Base-by-base conservation (phyloP, 1,284 basidiomycete species). In the Ganoderma boninense region DNA sequence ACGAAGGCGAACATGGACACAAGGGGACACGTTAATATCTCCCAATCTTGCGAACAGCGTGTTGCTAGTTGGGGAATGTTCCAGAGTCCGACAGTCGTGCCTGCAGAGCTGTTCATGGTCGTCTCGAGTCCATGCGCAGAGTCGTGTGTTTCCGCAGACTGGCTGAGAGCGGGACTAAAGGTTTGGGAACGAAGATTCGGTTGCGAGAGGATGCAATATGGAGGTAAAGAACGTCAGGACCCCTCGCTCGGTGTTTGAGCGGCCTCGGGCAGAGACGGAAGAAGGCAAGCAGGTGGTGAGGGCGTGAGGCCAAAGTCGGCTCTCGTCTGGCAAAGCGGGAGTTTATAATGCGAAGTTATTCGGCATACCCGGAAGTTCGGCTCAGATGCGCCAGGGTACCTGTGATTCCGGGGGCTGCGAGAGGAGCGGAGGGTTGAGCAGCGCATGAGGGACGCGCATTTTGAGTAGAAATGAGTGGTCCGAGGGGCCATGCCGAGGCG, bases 81-180 rank as follows among this genome's bases (percentile, higher is more conserved):
- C 54, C 49, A 62, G 59, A 67, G 67, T 63, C 54, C 59, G 38
- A 59, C 46, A 57, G 65, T 60, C 56, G 67, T 62, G n/a, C 54
- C 59, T 64, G 63, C 40, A 64, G 66, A n/a, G 64, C 64, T 63
- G 66, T 67, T 73, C 71, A 73, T 73, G 69, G 56, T 62, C 43
- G 40, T 14, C 40, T 23, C 23, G 14, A 20, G 38, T 42, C 60
- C 60, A 62, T 62, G 60, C 69, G 69, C 69, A 60, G 57, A 62
- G 35, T 16, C 52, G 69, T 7, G 18, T 23, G 43, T 42, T 16
- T 42, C 23, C 40, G 49, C 40, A 35, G 63, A 46, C 38, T 2
- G 64, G 7, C 35, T 26, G 43, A 4, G 8, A 46, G 64, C 1
- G 26, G 20, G 8, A 29, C 18, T 16, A 16, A 40, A 16, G n/a